Percentiles rank a stretch among this genome's conserved stretches.
These are phyloP conservation scores for Populus deltoides DNA, from an alignment of 345 rosid species.

Conservation along the genomic window DNA sequence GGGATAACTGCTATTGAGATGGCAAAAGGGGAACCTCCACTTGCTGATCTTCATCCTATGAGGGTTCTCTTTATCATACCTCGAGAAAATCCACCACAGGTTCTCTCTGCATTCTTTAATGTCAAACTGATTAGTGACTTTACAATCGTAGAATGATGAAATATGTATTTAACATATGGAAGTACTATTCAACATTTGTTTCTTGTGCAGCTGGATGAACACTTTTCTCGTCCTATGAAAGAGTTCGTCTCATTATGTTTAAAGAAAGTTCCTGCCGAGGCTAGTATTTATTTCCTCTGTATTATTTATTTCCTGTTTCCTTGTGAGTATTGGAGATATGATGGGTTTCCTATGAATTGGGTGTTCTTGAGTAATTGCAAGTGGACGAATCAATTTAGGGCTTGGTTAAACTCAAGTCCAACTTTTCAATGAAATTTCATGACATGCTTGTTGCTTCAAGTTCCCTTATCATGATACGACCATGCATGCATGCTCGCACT, in stretches of 20 bases:
- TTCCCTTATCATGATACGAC: not conserved
- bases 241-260: constrained; percentile 93
- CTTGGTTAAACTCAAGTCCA: not conserved
- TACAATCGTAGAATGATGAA: constrained; percentile 4
- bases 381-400: not conserved
- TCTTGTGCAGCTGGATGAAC: constrained; percentile 89
- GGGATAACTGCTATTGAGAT: constrained; percentile 98
- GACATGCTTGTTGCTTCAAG: not conserved
- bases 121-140: constrained; percentile 21
- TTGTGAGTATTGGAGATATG: not conserved
- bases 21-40: constrained; percentile 99
- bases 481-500: not conserved
- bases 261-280: constrained; percentile 94
- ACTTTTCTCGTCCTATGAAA: constrained; percentile 95
- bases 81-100: constrained; percentile 99
- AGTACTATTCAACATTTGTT: constrained; percentile 14
- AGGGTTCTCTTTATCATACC: constrained; percentile 99
- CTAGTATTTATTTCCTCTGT: constrained; percentile 25
- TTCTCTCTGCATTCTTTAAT: constrained; percentile 34
- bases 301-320: not conserved
- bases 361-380: not conserved
- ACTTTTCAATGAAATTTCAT: not conserved
- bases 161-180: not conserved
- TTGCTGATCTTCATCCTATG: constrained; percentile 99
- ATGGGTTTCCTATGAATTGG: not conserved